phyloP scores from a whole-genome alignment of 805 yeast species.

The Komagataella pastoris region DNA sequence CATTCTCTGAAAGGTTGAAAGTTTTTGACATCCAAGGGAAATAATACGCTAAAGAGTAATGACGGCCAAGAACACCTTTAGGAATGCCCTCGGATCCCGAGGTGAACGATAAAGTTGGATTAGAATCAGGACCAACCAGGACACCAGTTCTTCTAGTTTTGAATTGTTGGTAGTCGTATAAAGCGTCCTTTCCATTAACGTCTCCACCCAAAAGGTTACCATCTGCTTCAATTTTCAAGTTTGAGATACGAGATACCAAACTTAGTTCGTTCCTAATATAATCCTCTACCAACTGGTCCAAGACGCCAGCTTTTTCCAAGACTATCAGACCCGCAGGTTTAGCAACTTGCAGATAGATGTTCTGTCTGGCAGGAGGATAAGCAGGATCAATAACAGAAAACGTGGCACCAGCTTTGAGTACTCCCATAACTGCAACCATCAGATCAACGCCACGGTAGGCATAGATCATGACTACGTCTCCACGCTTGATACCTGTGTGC shows the following conservation, averaged over 20 bases:
- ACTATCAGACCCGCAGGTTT: constrained; percentile 86
- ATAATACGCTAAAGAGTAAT: constrained; percentile 90
- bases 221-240: constrained; percentile 62
- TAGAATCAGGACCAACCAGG: constrained; percentile 92
- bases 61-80: constrained; percentile 97
- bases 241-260: constrained; percentile 63
- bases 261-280: constrained; percentile 64
- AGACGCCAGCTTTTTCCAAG: constrained; percentile 76
- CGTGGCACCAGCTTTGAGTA: constrained; percentile 95
- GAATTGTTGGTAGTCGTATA: constrained; percentile 29
- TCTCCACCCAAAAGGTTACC: constrained; percentile 61
- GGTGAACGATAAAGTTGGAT: constrained; percentile 93
- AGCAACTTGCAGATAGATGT: constrained; percentile 84
- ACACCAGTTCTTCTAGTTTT: constrained; percentile 67
- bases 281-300: constrained; percentile 66
- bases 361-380: constrained; percentile 97
- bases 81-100: constrained; percentile 98
- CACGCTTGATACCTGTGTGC: constrained; percentile 67
- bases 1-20: constrained; percentile 65
- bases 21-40: constrained; percentile 97
- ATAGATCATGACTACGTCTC: constrained; percentile 95
- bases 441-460: constrained; percentile 96
- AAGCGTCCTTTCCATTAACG: constrained; percentile 27
- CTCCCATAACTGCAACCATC: constrained; percentile 96
- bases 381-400: constrained; percentile 98